Evolutionary conservation across 106 monocot species (phyloP).

Genomic region (Narthecium ossifragum): DNA sequence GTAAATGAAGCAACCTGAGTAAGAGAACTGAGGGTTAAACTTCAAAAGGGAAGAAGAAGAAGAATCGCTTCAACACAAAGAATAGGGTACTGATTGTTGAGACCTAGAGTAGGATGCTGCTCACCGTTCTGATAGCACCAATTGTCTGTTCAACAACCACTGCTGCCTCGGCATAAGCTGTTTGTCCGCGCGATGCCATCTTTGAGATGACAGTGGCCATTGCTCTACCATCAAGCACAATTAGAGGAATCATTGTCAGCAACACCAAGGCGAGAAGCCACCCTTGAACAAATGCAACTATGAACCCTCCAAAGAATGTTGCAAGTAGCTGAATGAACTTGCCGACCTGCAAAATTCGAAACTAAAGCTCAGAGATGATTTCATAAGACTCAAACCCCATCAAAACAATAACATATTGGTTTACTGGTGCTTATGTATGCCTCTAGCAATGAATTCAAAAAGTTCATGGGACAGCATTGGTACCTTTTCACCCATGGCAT

Average conservation of each 20-base stretch:
- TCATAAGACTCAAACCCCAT: no score
- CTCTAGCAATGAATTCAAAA: no score
- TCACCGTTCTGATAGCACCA: constrained; percentile 7
- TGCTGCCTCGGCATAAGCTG: constrained; percentile 2
- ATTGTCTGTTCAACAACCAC: background rate
- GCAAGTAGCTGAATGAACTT: constrained; percentile 21
- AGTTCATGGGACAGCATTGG: background rate
- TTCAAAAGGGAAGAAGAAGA: background rate
- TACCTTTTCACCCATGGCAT: constrained; percentile 8
- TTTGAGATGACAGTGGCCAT: constrained; percentile 1
- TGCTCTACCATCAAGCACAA: background rate
- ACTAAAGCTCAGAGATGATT: no score
- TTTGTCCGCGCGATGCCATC: background rate
- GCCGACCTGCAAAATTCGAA: constrained; percentile 10
- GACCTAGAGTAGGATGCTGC: no score
- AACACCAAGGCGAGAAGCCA: constrained; percentile 2
- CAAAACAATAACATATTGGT: background rate
- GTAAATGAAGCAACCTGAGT: constrained; percentile 31
- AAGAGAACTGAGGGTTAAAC: background rate
- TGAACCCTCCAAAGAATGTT: background rate
- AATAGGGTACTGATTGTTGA: no score
- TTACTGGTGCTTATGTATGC: background rate
- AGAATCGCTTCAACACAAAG: background rate
- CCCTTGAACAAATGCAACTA: constrained; percentile 1
- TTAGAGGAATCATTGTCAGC: background rate